A percentile compares a stretch with the other conserved stretches of the same genome.
phyloP scores from a whole-genome alignment of 2,329 filamentous ascomycete genomes.

The Xylariaceae sp. region DNA sequence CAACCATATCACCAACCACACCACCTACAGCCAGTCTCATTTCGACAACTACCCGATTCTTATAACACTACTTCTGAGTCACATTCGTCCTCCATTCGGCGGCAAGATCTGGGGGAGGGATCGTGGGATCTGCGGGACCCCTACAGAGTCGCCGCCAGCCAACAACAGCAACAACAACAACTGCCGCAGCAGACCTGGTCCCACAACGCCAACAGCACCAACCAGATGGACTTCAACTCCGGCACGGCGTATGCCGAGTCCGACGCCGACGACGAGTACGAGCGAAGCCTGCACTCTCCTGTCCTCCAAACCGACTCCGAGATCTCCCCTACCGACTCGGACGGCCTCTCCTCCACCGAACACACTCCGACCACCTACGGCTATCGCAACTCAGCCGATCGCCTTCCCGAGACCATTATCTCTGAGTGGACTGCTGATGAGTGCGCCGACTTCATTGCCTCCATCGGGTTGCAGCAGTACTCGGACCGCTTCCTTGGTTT shows the following conservation, averaged over 20 bases:
- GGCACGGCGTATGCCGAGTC: conserved; percentile 73
- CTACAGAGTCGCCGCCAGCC: too few species aligned
- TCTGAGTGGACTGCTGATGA: conserved; percentile 81
- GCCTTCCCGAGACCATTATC: conserved; percentile 70
- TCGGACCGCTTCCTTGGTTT: conserved; percentile 77
- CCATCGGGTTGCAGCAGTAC: conserved; percentile 78
- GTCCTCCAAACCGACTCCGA: conserved; percentile 63
- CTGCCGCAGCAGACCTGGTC: too few species aligned
- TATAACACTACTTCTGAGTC: too few species aligned
- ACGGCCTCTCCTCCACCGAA: conserved; percentile 63
- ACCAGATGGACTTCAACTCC: conserved; percentile 56
- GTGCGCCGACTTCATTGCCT: conserved; percentile 81
- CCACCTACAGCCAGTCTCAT: too few species aligned
- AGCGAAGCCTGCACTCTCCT: conserved; percentile 67
- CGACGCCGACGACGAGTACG: conserved; percentile 80
- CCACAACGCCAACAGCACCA: too few species aligned
- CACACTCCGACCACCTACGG: conserved; percentile 78
- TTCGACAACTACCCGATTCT: too few species aligned
- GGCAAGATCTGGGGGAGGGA: too few species aligned
- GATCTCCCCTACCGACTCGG: conserved; percentile 66
- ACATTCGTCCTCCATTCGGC: too few species aligned
- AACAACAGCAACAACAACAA: too few species aligned
- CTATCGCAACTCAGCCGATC: conserved; percentile 60
- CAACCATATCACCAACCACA: too few species aligned
- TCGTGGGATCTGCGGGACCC: too few species aligned